Conservation (phyloP, 805 yeast genomes). For the Blastobotrys muscicola region DNA sequence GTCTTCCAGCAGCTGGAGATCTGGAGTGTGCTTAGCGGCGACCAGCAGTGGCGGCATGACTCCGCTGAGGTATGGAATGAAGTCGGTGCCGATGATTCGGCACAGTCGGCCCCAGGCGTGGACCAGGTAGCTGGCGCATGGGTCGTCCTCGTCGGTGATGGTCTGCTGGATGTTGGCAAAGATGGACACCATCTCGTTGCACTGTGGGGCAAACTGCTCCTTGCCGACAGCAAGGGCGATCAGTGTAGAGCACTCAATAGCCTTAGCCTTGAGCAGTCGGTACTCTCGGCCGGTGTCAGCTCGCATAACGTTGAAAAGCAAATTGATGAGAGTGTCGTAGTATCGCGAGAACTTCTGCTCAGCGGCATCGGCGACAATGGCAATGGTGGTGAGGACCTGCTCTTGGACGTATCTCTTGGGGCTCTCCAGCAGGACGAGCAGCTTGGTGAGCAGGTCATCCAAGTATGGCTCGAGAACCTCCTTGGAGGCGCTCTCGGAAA, state of each 20-base stretch:
- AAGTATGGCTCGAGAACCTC: constrained; percentile 87
- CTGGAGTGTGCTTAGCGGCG: constrained; percentile 85
- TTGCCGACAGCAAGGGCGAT: constrained; percentile 93
- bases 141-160: constrained; percentile 59
- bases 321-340: constrained; percentile 90
- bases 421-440: constrained; percentile 67
- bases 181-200: constrained; percentile 60
- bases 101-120: constrained; percentile 97
- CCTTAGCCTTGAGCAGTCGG: constrained; percentile 76
- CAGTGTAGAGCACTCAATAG: constrained; percentile 91
- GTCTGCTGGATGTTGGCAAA: constrained; percentile 59
- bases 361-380: constrained; percentile 95
- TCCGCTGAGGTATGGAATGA: constrained; percentile 69
- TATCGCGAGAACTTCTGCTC: constrained; percentile 80
- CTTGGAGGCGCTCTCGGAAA: constrained; percentile 83
- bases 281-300: constrained; percentile 73
- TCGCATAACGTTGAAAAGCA: constrained; percentile 66
- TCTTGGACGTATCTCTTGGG: constrained; percentile 93
- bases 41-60: constrained; percentile 84
- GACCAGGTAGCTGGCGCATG: constrained; percentile 75
- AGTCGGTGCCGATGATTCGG: constrained; percentile 73
- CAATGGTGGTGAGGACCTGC: constrained; percentile 92
- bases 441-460: constrained; percentile 65
- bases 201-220: constrained; percentile 72
- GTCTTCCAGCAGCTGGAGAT: constrained; percentile 74